Evolutionary conservation across 371 early-diverging fungal genomes (phyloP).

Genomic region (Mortierella sp.): DNA sequence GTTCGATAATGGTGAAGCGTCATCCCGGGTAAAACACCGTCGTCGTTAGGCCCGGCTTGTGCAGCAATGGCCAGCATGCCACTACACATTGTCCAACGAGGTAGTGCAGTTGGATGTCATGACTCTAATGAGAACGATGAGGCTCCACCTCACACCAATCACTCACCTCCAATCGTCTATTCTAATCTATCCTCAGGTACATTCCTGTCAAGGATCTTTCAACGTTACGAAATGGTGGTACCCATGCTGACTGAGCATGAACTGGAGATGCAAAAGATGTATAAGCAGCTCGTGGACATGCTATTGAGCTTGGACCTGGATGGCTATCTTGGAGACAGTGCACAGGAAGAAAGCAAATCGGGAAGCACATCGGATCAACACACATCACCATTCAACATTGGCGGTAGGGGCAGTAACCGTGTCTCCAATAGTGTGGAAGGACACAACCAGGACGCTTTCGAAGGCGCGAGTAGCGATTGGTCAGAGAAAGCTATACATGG

Average conservation of each 20-base stretch:
- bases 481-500: too few relatives aligned
- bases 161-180: not conserved
- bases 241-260: conserved; percentile 26
- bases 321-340: not conserved
- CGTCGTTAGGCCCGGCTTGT: conserved; percentile 42
- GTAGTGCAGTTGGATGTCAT: too few relatives aligned
- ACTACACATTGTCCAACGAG: conserved; percentile 23
- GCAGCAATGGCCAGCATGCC: conserved; percentile 45
- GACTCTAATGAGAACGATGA: not conserved
- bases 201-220: conserved; percentile 31
- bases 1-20: too few relatives aligned
- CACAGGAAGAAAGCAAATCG: not conserved
- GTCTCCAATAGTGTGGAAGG: too few relatives aligned
- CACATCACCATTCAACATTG: not conserved
- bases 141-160: not conserved
- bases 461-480: too few relatives aligned
- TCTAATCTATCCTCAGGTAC: conserved; percentile 7
- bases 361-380: not conserved
- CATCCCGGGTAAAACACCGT: conserved; percentile 29
- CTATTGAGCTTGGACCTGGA: conserved; percentile 27
- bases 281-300: conserved; percentile 16
- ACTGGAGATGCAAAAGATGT: conserved; percentile 20
- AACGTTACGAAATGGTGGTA: conserved; percentile 41
- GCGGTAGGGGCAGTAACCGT: too few relatives aligned
- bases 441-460: too few relatives aligned